Conservation (phyloP, 2,329 filamentous ascomycete genomes). For the Sclerotinia nivalis region DNA sequence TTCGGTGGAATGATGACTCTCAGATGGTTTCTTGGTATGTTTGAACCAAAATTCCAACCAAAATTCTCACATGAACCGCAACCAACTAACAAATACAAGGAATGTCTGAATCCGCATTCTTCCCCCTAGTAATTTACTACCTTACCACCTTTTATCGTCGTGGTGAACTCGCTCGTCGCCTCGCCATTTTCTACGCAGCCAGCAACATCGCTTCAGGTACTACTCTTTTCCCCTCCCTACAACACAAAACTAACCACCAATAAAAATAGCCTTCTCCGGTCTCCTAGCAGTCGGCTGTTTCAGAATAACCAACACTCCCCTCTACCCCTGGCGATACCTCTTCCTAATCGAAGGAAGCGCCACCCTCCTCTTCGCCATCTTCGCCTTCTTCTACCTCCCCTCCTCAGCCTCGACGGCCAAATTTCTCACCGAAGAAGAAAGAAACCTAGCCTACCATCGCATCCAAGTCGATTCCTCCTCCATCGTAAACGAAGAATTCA, state of each 20-base stretch:
- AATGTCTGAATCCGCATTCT: conserved; percentile 68
- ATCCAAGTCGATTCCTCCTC: conserved; percentile 63
- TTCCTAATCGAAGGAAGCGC: conserved; percentile 49
- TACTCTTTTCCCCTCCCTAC: no score
- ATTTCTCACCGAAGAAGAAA: conserved; percentile 41
- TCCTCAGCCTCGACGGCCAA: conserved; percentile 36
- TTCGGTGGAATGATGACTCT: conserved; percentile 67
- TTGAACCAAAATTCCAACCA: neutral
- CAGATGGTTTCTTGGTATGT: conserved; percentile 64
- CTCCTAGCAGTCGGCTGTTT: conserved; percentile 47
- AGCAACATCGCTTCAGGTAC: conserved; percentile 6
- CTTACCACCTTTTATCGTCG: conserved; percentile 68
- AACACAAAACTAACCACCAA: neutral
- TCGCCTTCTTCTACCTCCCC: conserved; percentile 44
- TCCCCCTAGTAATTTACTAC: conserved; percentile 62
- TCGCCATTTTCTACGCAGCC: conserved; percentile 66
- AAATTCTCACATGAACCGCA: neutral
- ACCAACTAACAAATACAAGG: conserved; percentile 28
- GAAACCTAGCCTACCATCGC: conserved; percentile 41
- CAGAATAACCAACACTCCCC: conserved; percentile 51
- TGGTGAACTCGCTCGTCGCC: conserved; percentile 67
- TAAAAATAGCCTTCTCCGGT: conserved; percentile 52
- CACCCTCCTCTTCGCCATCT: conserved; percentile 37
- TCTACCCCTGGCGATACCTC: conserved; percentile 54
- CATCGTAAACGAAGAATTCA: conserved; percentile 54